A percentile compares a stretch with the other conserved stretches of the same genome.
Conservation (phyloP, 176 grass and related monocot genomes). For the Alopecurus myosuroides region DNA sequence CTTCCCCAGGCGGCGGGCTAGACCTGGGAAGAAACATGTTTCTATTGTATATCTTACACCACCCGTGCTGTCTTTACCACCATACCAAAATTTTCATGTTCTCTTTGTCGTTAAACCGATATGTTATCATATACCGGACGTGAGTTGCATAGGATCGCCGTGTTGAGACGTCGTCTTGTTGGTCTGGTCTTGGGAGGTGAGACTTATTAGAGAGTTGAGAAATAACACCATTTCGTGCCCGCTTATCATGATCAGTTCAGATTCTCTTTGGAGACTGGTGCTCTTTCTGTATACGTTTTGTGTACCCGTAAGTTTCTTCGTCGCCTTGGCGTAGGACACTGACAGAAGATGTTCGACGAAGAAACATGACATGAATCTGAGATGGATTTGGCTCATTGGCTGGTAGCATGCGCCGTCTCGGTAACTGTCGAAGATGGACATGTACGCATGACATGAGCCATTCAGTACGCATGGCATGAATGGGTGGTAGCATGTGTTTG, state of each 20-base stretch:
- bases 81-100: conserved; percentile 42
- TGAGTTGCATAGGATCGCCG: conserved; percentile 35
- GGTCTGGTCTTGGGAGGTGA: conserved; percentile 23
- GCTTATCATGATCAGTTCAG: neutral
- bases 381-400: too few relatives aligned
- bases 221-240: conserved; percentile 33
- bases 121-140: conserved; percentile 28
- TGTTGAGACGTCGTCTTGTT: conserved; percentile 36
- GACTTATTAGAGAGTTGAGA: conserved; percentile 19
- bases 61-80: conserved; percentile 34
- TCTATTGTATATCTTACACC: conserved; percentile 36
- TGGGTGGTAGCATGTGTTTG: neutral
- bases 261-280: neutral
- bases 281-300: neutral
- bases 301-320: neutral
- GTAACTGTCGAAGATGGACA: too few relatives aligned
- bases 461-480: too few relatives aligned
- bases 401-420: too few relatives aligned
- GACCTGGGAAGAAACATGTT: neutral
- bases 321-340: neutral
- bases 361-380: neutral
- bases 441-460: too few relatives aligned
- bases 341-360: neutral
- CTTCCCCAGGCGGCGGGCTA: neutral
- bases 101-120: neutral